phyloP scores from a whole-genome alignment of 176 grass and related monocot genomes.

The Tuctoria greenei region DNA sequence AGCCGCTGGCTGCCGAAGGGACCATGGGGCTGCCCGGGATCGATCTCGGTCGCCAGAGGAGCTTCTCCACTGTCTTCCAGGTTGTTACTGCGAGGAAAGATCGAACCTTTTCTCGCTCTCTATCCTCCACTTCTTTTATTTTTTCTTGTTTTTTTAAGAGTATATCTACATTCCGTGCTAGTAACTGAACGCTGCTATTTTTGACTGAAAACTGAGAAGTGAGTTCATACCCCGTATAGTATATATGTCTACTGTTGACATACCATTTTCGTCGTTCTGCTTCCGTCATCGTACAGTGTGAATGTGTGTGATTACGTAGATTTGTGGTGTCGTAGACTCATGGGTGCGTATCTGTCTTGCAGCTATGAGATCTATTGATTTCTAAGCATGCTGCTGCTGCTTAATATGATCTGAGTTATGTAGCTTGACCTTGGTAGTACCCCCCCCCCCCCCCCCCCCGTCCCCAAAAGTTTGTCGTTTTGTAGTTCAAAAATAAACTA shows the following conservation, averaged over 20 bases:
- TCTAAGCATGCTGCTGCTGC: neutral
- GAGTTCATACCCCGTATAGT: constrained; percentile 11
- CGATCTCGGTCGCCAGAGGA: constrained; percentile 51
- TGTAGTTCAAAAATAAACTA: too few species aligned
- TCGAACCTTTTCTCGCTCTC: constrained; percentile 21
- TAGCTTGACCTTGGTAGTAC: neutral
- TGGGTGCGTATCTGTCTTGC: neutral
- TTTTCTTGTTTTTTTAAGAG: neutral
- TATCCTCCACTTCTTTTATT: neutral
- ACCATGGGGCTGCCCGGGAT: constrained; percentile 45
- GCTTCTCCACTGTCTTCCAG: constrained; percentile 65
- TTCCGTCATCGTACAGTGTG: neutral
- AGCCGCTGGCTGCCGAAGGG: constrained; percentile 33
- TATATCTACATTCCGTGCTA: constrained; percentile 20
- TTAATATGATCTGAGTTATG: neutral
- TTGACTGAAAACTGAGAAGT: constrained; percentile 17
- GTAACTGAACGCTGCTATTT: neutral
- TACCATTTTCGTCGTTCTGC: neutral
- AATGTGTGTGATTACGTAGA: neutral
- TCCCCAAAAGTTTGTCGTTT: too few species aligned
- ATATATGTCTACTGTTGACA: neutral
- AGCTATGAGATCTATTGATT: neutral
- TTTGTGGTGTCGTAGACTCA: neutral
- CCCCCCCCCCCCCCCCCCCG: too few species aligned
- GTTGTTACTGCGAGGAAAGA: constrained; percentile 39